Base-by-base conservation (phyloP, 163 green algal species). In the Chlorella variabilis region DNA sequence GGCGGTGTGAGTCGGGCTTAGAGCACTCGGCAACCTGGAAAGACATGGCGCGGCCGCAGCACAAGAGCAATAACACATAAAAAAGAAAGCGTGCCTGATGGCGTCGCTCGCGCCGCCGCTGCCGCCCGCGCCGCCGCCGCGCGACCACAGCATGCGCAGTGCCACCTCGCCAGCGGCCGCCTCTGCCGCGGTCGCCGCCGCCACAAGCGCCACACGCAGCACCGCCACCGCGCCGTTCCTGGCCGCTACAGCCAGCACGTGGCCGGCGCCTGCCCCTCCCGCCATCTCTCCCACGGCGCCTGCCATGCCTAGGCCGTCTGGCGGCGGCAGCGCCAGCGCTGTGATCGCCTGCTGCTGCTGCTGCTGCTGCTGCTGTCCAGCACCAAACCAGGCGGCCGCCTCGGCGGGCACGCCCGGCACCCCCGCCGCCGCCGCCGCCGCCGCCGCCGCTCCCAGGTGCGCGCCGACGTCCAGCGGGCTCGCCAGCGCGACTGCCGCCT, bases 161-260 rank as follows among this genome's bases (percentile, higher is more conserved):
- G 34, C 27, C 9, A 41, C 8, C 38, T 42, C 54, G 27, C 4
- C 73, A 0, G n/a, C 56, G 1, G 38, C 36, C 9, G 36, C 38
- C 9, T 36, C 56, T 3, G 38, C 20, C 20, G 21, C 51, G 21
- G 51, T 62, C 9, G 51, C 29, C 18, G 36, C 38, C 8, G 38
- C 38, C 4, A 27, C 25, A 17, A 33, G 25, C 0, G 39, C 18
- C 9, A 25, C 38, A 3, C 15, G 27, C 23, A 80, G 34, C 38
- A 80, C 36, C 0, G 56, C 73, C 36, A 80, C 15, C 0, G 56
- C 56, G 56, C 56, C 73, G 38, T 27, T 11, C n/a, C 3, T 48
- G 21, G 29, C 3, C 17, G 73, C 73, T n/a, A 70, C 56, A 8
- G 73, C 73, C 73, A 80, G 38, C 4, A 80, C 15, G 56, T 80